A percentile compares a stretch with the other conserved stretches of the same genome.
These are phyloP conservation scores for Yamadazyma dendronema DNA, from an alignment of 1,139 yeast genomes.

Conservation along the genomic window DNA sequence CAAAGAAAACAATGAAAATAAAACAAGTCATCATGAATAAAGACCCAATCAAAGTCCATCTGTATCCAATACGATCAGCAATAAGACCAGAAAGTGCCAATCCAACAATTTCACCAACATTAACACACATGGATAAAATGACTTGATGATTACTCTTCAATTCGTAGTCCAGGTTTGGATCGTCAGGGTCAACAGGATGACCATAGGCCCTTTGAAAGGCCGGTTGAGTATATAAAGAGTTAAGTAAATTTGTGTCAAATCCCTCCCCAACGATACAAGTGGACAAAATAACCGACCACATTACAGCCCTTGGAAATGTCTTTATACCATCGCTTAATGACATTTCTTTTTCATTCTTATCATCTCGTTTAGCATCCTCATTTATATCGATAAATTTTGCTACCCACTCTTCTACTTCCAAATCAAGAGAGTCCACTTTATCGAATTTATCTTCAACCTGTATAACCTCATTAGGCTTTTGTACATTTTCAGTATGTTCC, in stretches of 20 bases:
- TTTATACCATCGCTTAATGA: slow-evolving; percentile 39
- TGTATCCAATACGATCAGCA: slow-evolving; percentile 48
- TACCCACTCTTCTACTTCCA: slow-evolving; percentile 32
- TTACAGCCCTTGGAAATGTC: slow-evolving; percentile 41
- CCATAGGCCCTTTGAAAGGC: slow-evolving; percentile 38
- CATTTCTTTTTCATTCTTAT: slow-evolving; percentile 42
- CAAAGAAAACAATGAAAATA: slow-evolving; percentile 50
- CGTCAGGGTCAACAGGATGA: slow-evolving; percentile 16
- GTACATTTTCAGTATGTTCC: slow-evolving; percentile 8
- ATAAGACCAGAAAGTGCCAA: slow-evolving; percentile 42
- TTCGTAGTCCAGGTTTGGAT: slow-evolving; percentile 28
- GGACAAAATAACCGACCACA: slow-evolving; percentile 41
- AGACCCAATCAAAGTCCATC: slow-evolving; percentile 39
- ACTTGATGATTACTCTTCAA: slow-evolving; percentile 50
- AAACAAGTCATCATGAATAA: slow-evolving; percentile 35
- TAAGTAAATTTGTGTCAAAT: slow-evolving; percentile 37
- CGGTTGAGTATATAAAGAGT: slow-evolving; percentile 37
- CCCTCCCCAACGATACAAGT: slow-evolving; percentile 45
- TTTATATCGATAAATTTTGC: slow-evolving; percentile 44
- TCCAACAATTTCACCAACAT: slow-evolving; percentile 48
- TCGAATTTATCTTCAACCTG: slow-evolving; percentile 5
- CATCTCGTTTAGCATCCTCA: slow-evolving; percentile 39
- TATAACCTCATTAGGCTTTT: slow-evolving; percentile 3
- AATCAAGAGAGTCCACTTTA: slow-evolving; percentile 19
- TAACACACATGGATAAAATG: slow-evolving; percentile 41